Evolutionary conservation across 2,329 filamentous ascomycete species (phyloP), one percentile per base, ranked within the genome.

Genomic region (Hymenoscyphus linearis): DNA sequence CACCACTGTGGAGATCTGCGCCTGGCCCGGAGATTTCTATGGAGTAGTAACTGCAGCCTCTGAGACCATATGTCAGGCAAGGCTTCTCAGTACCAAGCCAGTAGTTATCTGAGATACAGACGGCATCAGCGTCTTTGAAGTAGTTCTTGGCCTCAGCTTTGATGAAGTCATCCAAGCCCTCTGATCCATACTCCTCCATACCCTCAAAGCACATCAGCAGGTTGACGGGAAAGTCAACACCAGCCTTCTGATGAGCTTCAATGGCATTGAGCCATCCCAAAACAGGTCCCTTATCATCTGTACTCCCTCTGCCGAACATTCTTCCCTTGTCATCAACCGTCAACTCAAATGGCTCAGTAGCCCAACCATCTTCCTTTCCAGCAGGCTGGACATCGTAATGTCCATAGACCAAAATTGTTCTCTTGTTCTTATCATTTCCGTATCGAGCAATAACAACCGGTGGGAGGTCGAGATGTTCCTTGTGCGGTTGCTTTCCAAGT

Each of bases 61-160:
- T 90, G 65, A 99, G 88, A 69, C 95, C 95, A 75, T 99, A 99
- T 10, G 95, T 99, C 72, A 99, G 79, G 76, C 95, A 99, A 13
- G 95, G 95, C 83, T 97, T 97, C 83, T 98, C 92, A 5, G 95
- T 98, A 62, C 95, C 95, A 47, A 99, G 87, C 95, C 95, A 99
- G 86, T 99, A 99, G 84, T 99, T 99, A 78, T 99, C 95, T 55
- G 91, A 96, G 74, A 99, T 99, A 79, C 95, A 99, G 63, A 98
- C 91, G 5, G 93, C 95, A 68, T 99, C 95, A 37, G 92, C 87
- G 71, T 97, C 93, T 72, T 91, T 91, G 80, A 99, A 99, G 82
- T 88, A 98, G 71, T 90, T 89, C 79, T 96, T 91, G 67, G 89
- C 92, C 79, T 99, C 95, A 54, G 85, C 87, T 68, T 89, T 83